phyloP scores from a whole-genome alignment of 1,139 yeast genomes.

The Geotrichum macrosporum region DNA sequence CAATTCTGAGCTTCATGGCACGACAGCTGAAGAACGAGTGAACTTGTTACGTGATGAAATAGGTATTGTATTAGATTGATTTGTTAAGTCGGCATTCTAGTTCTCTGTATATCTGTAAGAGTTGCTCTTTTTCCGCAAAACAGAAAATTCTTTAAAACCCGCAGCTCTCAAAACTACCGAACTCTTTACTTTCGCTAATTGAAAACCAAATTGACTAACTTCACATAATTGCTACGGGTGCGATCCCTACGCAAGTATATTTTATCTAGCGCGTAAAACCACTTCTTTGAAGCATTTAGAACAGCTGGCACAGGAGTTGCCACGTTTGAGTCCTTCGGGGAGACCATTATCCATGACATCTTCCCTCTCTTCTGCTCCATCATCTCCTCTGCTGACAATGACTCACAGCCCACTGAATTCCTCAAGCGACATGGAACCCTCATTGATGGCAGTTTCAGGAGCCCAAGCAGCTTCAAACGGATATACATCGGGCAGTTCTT shows the following conservation, averaged over 20 bases:
- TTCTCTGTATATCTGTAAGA: too few relatives aligned
- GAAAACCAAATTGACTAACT: too few relatives aligned
- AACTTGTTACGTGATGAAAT: conserved; percentile 18
- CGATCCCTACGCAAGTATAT: too few relatives aligned
- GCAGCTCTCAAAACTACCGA: too few relatives aligned
- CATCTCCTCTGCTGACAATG: conserved; percentile 13
- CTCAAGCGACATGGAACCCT: background rate
- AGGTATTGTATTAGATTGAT: conserved; percentile 6
- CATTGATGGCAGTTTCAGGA: background rate
- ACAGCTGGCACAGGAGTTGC: conserved; percentile 22
- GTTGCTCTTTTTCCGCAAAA: too few relatives aligned
- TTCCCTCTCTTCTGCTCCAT: conserved; percentile 17
- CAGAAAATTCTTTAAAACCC: too few relatives aligned
- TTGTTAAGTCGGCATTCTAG: too few relatives aligned
- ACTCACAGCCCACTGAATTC: conserved; percentile 7
- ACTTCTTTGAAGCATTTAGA: conserved; percentile 20
- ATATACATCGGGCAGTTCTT: conserved; percentile 7
- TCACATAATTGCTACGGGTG: too few relatives aligned
- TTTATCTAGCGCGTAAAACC: conserved; percentile 20
- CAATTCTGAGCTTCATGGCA: conserved; percentile 11
- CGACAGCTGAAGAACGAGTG: conserved; percentile 18
- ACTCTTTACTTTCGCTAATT: too few relatives aligned
- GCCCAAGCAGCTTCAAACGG: conserved; percentile 6
- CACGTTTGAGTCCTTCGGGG: conserved; percentile 17
- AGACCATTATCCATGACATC: conserved; percentile 18